Percentiles rank a stretch among this genome's conserved stretches.
These are phyloP conservation scores for Fusarium euwallaceae DNA, from an alignment of 2,329 filamentous ascomycete species.

Conservation along the genomic window DNA sequence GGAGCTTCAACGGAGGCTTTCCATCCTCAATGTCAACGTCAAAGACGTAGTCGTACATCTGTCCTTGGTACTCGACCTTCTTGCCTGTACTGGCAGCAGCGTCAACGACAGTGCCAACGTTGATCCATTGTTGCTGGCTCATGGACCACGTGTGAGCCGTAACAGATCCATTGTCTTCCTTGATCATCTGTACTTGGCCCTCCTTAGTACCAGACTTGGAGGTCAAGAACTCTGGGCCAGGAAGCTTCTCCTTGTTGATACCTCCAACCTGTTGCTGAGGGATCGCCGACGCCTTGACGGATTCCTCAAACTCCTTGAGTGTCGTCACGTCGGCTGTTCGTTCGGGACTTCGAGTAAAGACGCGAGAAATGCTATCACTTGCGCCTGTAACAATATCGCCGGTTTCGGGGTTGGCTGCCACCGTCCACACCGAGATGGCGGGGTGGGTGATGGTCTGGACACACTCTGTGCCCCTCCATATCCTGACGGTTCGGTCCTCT, in stretches of 20 bases:
- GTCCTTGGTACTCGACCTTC: conserved; percentile 81
- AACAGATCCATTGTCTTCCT: conserved; percentile 82
- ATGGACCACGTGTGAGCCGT: conserved; percentile 91
- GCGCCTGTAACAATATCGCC: conserved; percentile 95
- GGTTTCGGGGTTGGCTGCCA: conserved; percentile 83
- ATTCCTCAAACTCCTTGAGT: conserved; percentile 81
- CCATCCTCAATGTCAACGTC: conserved; percentile 97
- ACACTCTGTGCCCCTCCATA: conserved; percentile 88
- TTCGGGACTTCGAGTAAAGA: conserved; percentile 82
- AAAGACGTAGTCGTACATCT: conserved; percentile 96
- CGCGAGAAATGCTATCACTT: conserved; percentile 86
- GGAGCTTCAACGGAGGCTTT: conserved; percentile 91
- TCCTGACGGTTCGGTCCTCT: conserved; percentile 91
- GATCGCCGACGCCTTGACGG: conserved; percentile 86
- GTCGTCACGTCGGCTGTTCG: conserved; percentile 78
- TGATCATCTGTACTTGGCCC: conserved; percentile 94
- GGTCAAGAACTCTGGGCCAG: conserved; percentile 87
- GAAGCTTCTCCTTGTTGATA: conserved; percentile 92
- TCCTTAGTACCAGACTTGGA: conserved; percentile 92
- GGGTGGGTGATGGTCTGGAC: conserved; percentile 97
- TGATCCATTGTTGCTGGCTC: conserved; percentile 80
- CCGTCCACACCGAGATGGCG: conserved; percentile 95
- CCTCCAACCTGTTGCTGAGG: conserved; percentile 86
- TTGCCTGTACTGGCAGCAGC: conserved; percentile 85
- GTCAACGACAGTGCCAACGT: conserved; percentile 94